phyloP scores from a whole-genome alignment of 495 filamentous ascomycete species.

The Cenococcum geophilum region DNA sequence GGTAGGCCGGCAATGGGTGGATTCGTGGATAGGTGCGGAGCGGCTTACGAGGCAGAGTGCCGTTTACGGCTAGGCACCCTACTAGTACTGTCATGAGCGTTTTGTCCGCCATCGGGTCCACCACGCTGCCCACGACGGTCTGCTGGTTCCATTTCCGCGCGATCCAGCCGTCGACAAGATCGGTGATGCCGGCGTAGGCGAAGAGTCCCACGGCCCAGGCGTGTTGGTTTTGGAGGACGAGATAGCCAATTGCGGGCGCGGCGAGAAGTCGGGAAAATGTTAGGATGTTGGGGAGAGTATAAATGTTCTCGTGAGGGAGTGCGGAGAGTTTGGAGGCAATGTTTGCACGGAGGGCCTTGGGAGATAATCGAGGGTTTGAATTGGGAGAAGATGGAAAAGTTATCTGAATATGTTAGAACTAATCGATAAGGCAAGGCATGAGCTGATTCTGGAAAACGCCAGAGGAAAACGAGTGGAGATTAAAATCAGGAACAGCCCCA shows the following conservation, averaged over 20 bases:
- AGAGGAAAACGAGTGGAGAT: too few species aligned
- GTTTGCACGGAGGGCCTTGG: conserved; percentile 8
- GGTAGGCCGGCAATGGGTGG: neutral
- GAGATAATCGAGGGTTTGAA: neutral
- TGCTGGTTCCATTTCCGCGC: conserved; percentile 78
- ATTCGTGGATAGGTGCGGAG: neutral
- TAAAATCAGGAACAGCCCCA: too few species aligned
- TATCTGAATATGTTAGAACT: neutral
- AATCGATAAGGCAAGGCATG: neutral
- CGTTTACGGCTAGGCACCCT: conserved; percentile 73
- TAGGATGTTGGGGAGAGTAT: conserved; percentile 86
- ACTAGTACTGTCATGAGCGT: conserved; percentile 81
- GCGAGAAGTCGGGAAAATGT: conserved; percentile 81
- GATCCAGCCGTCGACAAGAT: conserved; percentile 87
- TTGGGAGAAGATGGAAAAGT: neutral
- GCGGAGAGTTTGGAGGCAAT: conserved; percentile 9
- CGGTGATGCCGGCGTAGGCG: conserved; percentile 84
- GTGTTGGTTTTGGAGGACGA: conserved; percentile 77
- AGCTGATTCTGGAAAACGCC: too few species aligned
- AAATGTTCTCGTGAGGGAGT: conserved; percentile 80
- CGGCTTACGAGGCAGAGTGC: conserved; percentile 63
- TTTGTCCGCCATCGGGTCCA: conserved; percentile 97
- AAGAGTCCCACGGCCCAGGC: conserved; percentile 74
- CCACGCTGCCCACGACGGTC: conserved; percentile 92
- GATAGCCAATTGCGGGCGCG: conserved; percentile 82